Base-by-base conservation (phyloP, 2,329 filamentous ascomycete species). In the Arthroderma uncinatum region DNA sequence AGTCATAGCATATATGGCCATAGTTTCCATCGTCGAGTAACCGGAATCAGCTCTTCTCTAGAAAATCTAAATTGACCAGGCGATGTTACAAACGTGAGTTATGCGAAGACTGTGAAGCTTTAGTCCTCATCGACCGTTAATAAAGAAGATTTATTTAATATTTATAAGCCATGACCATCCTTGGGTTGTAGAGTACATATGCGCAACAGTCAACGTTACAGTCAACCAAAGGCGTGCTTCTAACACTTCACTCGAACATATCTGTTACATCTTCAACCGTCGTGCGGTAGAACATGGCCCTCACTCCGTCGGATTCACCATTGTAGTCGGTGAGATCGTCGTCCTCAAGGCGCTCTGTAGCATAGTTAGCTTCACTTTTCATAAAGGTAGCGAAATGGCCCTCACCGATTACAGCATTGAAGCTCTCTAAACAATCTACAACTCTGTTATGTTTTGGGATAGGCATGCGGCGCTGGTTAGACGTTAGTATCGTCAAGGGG, bases 331-430 rank as follows among this genome's bases (percentile, higher is more conserved):
- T 53, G 21, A 30, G 33, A 2, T 50, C 33, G 3, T 57, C 55
- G 9, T 19, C 34, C 19, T 57, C 55, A 28, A 57, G 44, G 8
- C 28, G 55, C 23, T 57, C 55, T 57, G 19, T 48, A 34, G 9
- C 28, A 48, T n/a, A 1, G 37, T 55, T 34, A 47, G 30, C 21
- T 55, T 19, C 7, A 1, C 21, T 19, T 25, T 33, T 2, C 1
- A 4, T 50, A 14, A 53, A 19, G 5, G 7, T 30, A 30, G 7
- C 28, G 4, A 30, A 30, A 30, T 4, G 28, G 25, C 7, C 19
- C 56, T 60, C 37, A 60, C 58, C 58, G n/a, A 60, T 58, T 48
- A 60, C 42, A 8, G 39, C 36, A 28, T 50, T 60, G 39, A 60
- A 56, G 23, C 23, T 53, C 21, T 60, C 58, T 12, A 60, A 16